Evolutionary conservation across 176 grass and related monocot genomes (phyloP), one percentile per base, ranked within the genome.

Genomic region (Pontederia paniculata): DNA sequence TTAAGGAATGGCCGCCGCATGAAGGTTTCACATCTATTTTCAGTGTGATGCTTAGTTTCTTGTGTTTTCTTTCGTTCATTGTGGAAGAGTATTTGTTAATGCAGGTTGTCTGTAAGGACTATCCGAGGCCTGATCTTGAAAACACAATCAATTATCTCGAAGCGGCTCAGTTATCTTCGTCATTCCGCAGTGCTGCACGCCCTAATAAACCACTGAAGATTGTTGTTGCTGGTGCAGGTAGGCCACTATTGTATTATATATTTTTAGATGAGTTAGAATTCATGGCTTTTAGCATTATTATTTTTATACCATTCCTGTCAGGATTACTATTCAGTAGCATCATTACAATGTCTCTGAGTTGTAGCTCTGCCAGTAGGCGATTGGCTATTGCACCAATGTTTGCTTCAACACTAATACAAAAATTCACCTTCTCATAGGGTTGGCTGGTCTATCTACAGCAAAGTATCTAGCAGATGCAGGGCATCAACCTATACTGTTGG

Each of bases 391-490:
- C 20, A 37, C 49, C 21, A 47, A 10, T 70, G 2, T 23, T 17
- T 74, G 21, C n/a, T 1, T 16, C 23, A 49, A 42, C 66, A 50
- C 8, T 73, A 60, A 14, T 56, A 50, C 54, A 28, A 57, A n/a
- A 7, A n/a, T 4, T 76, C 9, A 73, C 55, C 47, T 73, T 54
- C 64, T 67, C 74, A 43, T 82, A 97, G 93, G 93, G 69, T 66
- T 97, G 70, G 86, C 86, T 79, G 86, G 93, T 71, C 55, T 96
- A 70, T 86, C 93, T 60, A 82, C 86, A 21, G 83, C 93, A 58
- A 97, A 97, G 53, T 97, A 97, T 79, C 72, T 97, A 50, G 83
- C 86, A 72, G 93, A 97, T 81, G 83, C 93, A 54, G 93, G 93
- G 10, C 86, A 90, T 71, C 87, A 84, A 73, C 93, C 86, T 71